These are phyloP conservation scores for Sapria himalayana DNA, from an alignment of 345 rosid species.

Conservation along the genomic window DNA sequence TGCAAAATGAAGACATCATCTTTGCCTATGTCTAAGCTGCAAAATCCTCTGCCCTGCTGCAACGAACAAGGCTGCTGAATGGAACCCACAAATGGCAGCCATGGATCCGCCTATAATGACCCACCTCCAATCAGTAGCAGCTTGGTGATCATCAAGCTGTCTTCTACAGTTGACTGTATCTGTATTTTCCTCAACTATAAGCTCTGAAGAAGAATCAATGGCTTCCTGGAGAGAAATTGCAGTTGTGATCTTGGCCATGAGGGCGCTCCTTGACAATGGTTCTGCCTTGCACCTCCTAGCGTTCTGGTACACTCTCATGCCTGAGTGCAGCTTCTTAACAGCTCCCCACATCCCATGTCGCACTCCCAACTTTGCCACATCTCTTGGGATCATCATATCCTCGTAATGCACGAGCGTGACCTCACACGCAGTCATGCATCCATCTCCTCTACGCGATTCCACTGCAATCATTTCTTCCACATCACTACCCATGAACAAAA, in stretches of 20 bases:
- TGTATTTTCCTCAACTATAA: conserved; percentile 22
- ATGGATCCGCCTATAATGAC: conserved; percentile 55
- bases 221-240: conserved; percentile 25
- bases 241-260: conserved; percentile 52
- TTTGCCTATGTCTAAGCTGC: too few relatives aligned
- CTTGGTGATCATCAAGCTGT: conserved; percentile 22
- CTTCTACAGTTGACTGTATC: conserved; percentile 8
- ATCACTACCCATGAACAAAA: not conserved
- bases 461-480: conserved; percentile 22
- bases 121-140: conserved; percentile 92
- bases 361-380: conserved; percentile 79
- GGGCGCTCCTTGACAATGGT: conserved; percentile 48
- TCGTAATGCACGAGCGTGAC: conserved; percentile 70
- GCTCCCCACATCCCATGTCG: conserved; percentile 99
- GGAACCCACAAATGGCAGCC: conserved; percentile 64
- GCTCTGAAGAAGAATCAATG: conserved; percentile 20
- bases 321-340: conserved; percentile 62
- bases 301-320: conserved; percentile 73
- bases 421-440: conserved; percentile 64
- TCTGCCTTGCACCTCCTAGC: conserved; percentile 33
- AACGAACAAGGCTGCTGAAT: conserved; percentile 38
- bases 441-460: conserved; percentile 77
- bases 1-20: too few relatives aligned
- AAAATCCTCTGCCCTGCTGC: conserved; percentile 79
- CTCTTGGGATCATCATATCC: conserved; percentile 98